These are phyloP conservation scores for Daldinia sp. DNA, from an alignment of 2,329 filamentous ascomycete species.

Conservation along the genomic window DNA sequence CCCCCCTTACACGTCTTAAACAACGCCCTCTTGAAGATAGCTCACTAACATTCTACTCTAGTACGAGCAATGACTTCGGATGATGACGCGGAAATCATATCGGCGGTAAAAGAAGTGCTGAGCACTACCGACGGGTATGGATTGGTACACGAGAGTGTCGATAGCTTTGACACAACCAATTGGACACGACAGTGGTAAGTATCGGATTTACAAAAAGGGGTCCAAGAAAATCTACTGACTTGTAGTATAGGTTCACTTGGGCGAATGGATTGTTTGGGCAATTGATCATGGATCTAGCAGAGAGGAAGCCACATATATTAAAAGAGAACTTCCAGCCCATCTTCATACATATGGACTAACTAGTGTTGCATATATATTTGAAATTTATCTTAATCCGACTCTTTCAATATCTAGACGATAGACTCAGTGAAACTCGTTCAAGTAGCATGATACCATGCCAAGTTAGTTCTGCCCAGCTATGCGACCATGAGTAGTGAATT, in stretches of 20 bases:
- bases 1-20: not conserved
- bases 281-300: conserved; percentile 80
- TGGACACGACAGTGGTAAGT: conserved; percentile 62
- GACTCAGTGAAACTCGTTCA: not conserved
- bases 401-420: not conserved
- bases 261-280: conserved; percentile 91
- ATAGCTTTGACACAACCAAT: conserved; percentile 67
- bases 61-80: conserved; percentile 70
- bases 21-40: not conserved
- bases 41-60: conserved; percentile 6
- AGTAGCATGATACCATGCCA: too few species aligned
- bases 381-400: not conserved
- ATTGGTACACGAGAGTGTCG: conserved; percentile 83
- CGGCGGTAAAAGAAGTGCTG: conserved; percentile 73
- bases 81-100: conserved; percentile 78
- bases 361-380: not conserved
- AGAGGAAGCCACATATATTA: conserved; percentile 71
- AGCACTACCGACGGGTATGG: conserved; percentile 79
- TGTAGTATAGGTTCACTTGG: conserved; percentile 81
- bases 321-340: conserved; percentile 54
- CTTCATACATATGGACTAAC: conserved; percentile 15
- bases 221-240: conserved; percentile 2
- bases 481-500: too few species aligned
- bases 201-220: not conserved
- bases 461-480: too few species aligned